Evolutionary conservation across 352 stramenopile species (phyloP), one percentile per base, ranked within the genome.

Genomic region (Phytophthora brassicae): DNA sequence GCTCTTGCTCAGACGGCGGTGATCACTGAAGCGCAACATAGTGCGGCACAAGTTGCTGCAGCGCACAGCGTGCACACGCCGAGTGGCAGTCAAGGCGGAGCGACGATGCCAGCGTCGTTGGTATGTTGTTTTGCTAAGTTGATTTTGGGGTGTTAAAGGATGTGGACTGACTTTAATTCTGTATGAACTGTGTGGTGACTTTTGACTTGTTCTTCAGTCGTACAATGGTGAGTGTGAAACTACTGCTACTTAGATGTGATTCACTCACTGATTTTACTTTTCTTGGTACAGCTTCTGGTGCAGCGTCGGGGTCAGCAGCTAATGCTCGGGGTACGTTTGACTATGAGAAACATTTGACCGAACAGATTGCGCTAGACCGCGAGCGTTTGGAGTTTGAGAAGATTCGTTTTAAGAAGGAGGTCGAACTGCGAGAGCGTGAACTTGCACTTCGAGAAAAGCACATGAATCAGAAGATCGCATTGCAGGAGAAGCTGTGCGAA

Each of bases 341-440:
- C 68, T 88, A 91, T 62, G 84, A 90, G 56, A 88, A 86, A 58
- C 80, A 91, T 65, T 62, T 89, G 56, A 69, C 72, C 16, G 84
- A 91, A 59, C 80, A 89, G 38, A 75, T 93, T 3, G 72, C 79
- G 31, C 65, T 93, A 26, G 81, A 91, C 38, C 84, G 77, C 36
- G 80, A 93, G 56, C 76, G 77, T 0, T 60, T 93, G 17, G 82
- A 86, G 51, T 91, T 91, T 44, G 80, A 89, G 16, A 90, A 89
- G 45, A 53, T 69, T 45, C 79, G 80, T 36, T 89, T 90, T 56
- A 83, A 89, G 55, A 90, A 89, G 55, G 72, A 91, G 56, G 74
- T 88, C 16, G 84, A 91, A 46, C 71, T 90, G 12, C 78, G 77
- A 13, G 84, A 92, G 42, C 79, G 79, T 17, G 81, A 90, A 24